Conservation (phyloP, 129 eudicot species). For the Sambucus nigra region DNA sequence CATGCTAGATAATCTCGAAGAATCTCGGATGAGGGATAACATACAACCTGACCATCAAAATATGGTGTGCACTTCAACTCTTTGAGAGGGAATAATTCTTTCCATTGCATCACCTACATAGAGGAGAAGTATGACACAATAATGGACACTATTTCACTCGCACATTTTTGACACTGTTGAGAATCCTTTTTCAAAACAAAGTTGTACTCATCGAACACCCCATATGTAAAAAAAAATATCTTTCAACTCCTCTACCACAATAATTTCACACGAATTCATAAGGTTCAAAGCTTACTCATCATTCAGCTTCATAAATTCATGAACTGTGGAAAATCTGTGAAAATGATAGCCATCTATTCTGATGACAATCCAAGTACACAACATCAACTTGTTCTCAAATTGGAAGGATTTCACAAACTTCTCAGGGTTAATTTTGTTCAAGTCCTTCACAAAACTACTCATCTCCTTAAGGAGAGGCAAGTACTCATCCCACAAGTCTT, state of each 20-base stretch:
- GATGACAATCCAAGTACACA: constrained; percentile 70
- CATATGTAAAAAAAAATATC: constrained; percentile 78
- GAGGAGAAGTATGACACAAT: constrained; percentile 64
- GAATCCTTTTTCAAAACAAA: constrained; percentile 68
- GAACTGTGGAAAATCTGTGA: constrained; percentile 85
- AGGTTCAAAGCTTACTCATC: constrained; percentile 82
- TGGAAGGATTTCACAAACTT: constrained; percentile 50
- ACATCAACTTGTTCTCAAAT: constrained; percentile 49
- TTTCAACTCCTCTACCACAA: constrained; percentile 55
- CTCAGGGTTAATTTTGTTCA: constrained; percentile 51
- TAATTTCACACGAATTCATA: constrained; percentile 88
- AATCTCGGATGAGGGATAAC: constrained; percentile 66
- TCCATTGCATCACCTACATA: constrained; percentile 62
- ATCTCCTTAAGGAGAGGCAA: constrained; percentile 47
- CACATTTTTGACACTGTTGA: constrained; percentile 52
- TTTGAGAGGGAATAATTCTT: constrained; percentile 45
- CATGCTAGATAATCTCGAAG: constrained; percentile 82
- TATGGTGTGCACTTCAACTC: constrained; percentile 55
- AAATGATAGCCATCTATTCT: constrained; percentile 94
- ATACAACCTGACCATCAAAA: constrained; percentile 91
- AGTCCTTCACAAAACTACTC: constrained; percentile 38
- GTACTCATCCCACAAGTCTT: constrained; percentile 67
- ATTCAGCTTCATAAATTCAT: constrained; percentile 88
- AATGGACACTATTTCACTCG: constrained; percentile 70
- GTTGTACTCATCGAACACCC: constrained; percentile 95